Base-by-base conservation (phyloP, 306 rosid species). In the Astragalus glycyphyllos region DNA sequence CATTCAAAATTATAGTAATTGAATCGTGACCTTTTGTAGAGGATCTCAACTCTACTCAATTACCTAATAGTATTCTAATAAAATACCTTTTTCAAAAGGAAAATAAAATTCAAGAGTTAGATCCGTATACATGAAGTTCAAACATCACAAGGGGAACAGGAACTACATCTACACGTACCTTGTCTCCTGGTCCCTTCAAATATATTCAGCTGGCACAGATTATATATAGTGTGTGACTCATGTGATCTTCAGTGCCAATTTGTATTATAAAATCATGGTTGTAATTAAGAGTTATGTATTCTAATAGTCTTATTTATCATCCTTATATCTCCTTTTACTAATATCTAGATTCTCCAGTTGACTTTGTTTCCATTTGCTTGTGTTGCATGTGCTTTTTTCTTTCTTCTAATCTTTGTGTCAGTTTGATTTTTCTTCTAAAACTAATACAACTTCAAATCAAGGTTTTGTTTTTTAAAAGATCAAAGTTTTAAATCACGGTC, bases 131-230 rank as follows among this genome's bases (percentile, higher is more conserved):
- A 37, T 48, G 50, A 78, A 65, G 13, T 71, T 69, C 45, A 60
- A 71, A 71, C 67, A 34, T 64, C 72, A 78, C 75, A 73, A 71
- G 81, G 81, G 85, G 70, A 77, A 75, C 75, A 82, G 76, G 37
- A 78, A 78, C 55, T 63, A 46, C 46, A 40, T 47, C 58, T 65
- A 74, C 85, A 62, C 77, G 31, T 40, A 72, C 88, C 78, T 46
- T 81, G 78, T 82, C 86, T 68, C 72, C 80, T 32, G 8, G 16
- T 7, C 10, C 34, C 70, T 66, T 63, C 37, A 53, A 68, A 20
- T 20, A 78, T 72, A 73, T 44, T 73, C 68, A 79, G 49, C 46
- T 80, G 75, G 82, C 85, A 78, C 86, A 82, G 38, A 82, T 78
- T 75, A 80, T 79, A 72, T 50, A 15, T 26, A 26, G 31, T 35